Base-by-base conservation (phyloP, 805 yeast species). In the Barnettozyma botsteinii region DNA sequence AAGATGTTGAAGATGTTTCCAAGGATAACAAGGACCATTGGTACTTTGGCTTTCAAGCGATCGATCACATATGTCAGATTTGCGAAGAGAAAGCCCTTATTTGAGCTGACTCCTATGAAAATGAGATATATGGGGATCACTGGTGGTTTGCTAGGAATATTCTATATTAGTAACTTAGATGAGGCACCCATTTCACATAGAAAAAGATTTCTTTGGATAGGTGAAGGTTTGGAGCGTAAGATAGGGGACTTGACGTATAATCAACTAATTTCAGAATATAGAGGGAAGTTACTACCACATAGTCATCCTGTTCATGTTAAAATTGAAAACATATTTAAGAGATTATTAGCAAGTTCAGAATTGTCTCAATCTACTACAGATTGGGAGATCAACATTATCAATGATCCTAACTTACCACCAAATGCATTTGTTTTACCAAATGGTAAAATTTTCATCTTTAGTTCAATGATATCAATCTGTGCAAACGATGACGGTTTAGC, bases 351-450 rank as follows among this genome's bases (percentile, higher is more conserved):
- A 9, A 77, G 79, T 7, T 81, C 86, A 1, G 59, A 66, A 49
- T 48, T 64, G 1, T 53, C 66, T 21, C 60, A 63, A 7, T 26
- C 49, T 2, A 43, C 55, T 1, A 49, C 60, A 12, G 69, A 80
- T 31, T 93, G 98, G 98, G 67, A 75, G 48, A 76, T 93, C 22
- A 86, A 86, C 56, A 84, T 93, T 18, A 81, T 86, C 17, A 74
- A 81, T 46, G 81, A 77, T 42, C 77, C 82, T 2, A 62, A 62
- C 25, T 70, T 70, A n/a, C 89, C 95, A 13, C 98, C 98, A 3
- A 93, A 93, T 63, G 98, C 98, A 1, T 91, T 93, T 63, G 96
- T 93, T 15, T 67, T 93, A 26, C 98, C 98, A 17, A 91, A 93
- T 45, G 98, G 98, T 7, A 89, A 89, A 60, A 95, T 93, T 31